These are phyloP conservation scores for Cryphonectria radicalis DNA, from an alignment of 2,329 filamentous ascomycete genomes.

Conservation along the genomic window DNA sequence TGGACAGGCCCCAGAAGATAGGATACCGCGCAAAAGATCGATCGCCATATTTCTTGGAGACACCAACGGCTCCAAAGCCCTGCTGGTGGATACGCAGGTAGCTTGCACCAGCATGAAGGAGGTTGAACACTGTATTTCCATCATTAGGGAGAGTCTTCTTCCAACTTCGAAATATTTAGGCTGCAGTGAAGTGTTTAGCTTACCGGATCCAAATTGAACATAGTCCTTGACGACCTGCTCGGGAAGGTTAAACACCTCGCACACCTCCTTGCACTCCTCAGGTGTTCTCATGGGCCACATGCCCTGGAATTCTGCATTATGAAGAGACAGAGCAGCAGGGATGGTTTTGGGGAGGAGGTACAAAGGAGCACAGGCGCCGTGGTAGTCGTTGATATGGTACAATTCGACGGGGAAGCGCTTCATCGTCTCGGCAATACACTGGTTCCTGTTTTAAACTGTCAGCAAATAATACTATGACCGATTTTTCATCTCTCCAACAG, in stretches of 20 bases:
- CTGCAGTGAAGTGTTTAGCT: background rate
- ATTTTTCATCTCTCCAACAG: no score
- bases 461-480: background rate
- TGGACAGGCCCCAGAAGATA: constrained; percentile 69
- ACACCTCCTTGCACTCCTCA: constrained; percentile 64
- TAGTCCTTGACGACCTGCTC: constrained; percentile 60
- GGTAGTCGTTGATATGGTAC: constrained; percentile 47
- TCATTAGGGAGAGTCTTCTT: constrained; percentile 47
- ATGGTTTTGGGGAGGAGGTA: constrained; percentile 65
- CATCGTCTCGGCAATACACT: constrained; percentile 68
- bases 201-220: constrained; percentile 63
- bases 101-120: constrained; percentile 68
- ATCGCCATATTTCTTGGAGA: constrained; percentile 71
- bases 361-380: constrained; percentile 55
- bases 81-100: constrained; percentile 70
- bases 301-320: constrained; percentile 71
- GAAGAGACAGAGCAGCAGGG: constrained; percentile 64
- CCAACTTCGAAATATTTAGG: constrained; percentile 19
- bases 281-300: constrained; percentile 68
- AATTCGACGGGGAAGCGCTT: constrained; percentile 56
- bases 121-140: constrained; percentile 58
- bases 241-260: constrained; percentile 64
- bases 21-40: constrained; percentile 68
- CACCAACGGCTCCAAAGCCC: constrained; percentile 70
- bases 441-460: constrained; percentile 62